Base-by-base conservation (phyloP, 805 yeast genomes). In the Candida easanensis region DNA sequence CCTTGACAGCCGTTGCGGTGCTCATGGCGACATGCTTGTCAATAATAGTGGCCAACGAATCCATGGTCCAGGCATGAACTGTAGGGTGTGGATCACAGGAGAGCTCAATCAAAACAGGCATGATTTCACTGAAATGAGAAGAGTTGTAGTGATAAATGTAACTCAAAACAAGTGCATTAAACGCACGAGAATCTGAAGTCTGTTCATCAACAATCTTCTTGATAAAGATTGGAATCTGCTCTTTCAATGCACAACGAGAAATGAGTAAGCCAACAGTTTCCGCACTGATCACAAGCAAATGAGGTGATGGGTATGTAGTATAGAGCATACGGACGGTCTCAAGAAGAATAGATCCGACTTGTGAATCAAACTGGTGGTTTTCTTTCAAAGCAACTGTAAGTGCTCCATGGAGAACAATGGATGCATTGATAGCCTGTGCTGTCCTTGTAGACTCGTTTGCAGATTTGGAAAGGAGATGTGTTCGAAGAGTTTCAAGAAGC, bases 21-120 rank as follows among this genome's bases (percentile, higher is more conserved):
- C 73, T 76, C 19, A 77, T 71, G 9, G 76, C 54, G 8, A 73
- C 66, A 38, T 82, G 80, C 26, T 74, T 77, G 30, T 77, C 79
- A 23, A 89, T 66, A 11, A 85, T 60, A 1, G 74, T 64, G 3
- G 76, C 62, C 33, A 84, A 58, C 0, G 93, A 76, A 36, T 74
- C 75, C 52, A 89, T 60, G 1, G 91, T 72, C 73, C 89, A 83
- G 42, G 77, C 73, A 58, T 87, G 90, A 15, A 93, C 89, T 1
- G 78, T 66, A 0, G 97, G 96, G 58, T 90, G 91, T 0, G 96
- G 90, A 61, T 91, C 98, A 17, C 66, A 66, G 4, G 82, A 61
- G 22, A 91, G 68, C 14, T 85, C 80, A 30, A 73, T 61, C 3
- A 81, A 56, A 4, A 88, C 79, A 27, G 79, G 80, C 44, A 74